Conservation (phyloP, 495 filamentous ascomycete genomes). For the Elaphomyces granulatus region DNA sequence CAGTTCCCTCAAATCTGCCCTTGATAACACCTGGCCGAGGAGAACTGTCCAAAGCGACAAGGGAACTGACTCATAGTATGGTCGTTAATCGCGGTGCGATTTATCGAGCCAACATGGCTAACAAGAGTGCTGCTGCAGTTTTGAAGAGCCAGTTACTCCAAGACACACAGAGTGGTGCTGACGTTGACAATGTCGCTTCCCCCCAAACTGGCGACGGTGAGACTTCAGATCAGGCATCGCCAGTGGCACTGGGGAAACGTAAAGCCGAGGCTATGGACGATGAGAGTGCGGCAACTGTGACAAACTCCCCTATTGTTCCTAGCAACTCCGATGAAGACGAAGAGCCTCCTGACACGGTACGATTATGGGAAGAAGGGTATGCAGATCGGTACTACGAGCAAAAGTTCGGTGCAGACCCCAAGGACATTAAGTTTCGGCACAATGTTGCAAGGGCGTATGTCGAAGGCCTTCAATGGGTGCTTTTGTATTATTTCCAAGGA, state of each 20-base stretch:
- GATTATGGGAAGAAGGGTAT: conserved; percentile 92
- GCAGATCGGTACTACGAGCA: conserved; percentile 92
- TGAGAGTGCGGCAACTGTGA: conserved; percentile 43
- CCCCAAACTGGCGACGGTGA: not conserved
- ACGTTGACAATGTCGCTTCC: conserved; percentile 14
- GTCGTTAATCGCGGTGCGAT: conserved; percentile 64
- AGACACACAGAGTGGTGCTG: conserved; percentile 9
- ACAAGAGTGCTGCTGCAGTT: conserved; percentile 85
- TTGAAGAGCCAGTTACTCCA: conserved; percentile 69
- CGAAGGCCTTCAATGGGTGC: conserved; percentile 96
- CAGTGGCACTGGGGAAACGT: conserved; percentile 43
- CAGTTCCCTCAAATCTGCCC: conserved; percentile 23
- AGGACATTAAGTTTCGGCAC: conserved; percentile 74
- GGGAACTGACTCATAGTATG: conserved; percentile 71
- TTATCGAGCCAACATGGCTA: conserved; percentile 66
- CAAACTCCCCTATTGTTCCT: conserved; percentile 34
- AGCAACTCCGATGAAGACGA: conserved; percentile 41
- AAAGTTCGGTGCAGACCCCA: conserved; percentile 78
- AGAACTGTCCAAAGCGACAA: conserved; percentile 44
- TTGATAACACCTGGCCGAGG: conserved; percentile 45
- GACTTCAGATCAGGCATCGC: conserved; percentile 15
- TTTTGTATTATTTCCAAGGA: conserved; percentile 94
- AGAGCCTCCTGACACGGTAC: conserved; percentile 60
- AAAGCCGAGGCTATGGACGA: conserved; percentile 49
- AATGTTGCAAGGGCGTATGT: conserved; percentile 87